Percentiles rank a stretch among this genome's conserved stretches.
Evolutionary conservation across 768 basidiomycete species (phyloP).

Genomic region (Pleurotus giganteus): DNA sequence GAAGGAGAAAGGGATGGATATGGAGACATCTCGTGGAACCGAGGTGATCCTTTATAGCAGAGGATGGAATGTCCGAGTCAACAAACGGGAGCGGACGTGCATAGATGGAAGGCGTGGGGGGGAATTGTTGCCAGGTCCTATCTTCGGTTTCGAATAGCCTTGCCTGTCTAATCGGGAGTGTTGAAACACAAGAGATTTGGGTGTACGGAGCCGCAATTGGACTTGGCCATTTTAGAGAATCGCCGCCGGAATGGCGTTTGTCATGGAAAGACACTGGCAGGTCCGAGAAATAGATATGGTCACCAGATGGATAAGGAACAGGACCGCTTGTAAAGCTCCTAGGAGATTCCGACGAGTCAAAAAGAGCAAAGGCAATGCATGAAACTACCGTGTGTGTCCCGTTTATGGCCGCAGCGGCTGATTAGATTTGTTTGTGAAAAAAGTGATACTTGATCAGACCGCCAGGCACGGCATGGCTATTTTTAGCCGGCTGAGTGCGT

Average conservation of each 20-base stretch:
- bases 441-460: conserved; percentile 6
- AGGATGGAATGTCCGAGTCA: conserved; percentile 19
- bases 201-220: conserved; percentile 18
- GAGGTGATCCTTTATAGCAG: conserved; percentile 19
- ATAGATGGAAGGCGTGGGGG: conserved; percentile 15
- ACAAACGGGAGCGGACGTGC: conserved; percentile 20
- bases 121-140: conserved; percentile 20
- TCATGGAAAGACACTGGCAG: conserved; percentile 11
- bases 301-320: conserved; percentile 7
- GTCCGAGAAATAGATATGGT: conserved; percentile 8
- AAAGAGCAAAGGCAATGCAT: conserved; percentile 2
- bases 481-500: too few species aligned
- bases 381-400: neutral
- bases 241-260: conserved; percentile 15
- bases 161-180: conserved; percentile 23
- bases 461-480: conserved; percentile 9
- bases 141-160: conserved; percentile 32
- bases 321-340: neutral
- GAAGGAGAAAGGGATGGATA: neutral
- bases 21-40: neutral
- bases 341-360: conserved; percentile 7
- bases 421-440: conserved; percentile 4
- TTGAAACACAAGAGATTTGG: conserved; percentile 25
- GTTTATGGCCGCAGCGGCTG: conserved; percentile 7
- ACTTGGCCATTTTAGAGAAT: conserved; percentile 7